phyloP scores from a whole-genome alignment of 2,329 filamentous ascomycete genomes.

The Tolypocladium sp. region DNA sequence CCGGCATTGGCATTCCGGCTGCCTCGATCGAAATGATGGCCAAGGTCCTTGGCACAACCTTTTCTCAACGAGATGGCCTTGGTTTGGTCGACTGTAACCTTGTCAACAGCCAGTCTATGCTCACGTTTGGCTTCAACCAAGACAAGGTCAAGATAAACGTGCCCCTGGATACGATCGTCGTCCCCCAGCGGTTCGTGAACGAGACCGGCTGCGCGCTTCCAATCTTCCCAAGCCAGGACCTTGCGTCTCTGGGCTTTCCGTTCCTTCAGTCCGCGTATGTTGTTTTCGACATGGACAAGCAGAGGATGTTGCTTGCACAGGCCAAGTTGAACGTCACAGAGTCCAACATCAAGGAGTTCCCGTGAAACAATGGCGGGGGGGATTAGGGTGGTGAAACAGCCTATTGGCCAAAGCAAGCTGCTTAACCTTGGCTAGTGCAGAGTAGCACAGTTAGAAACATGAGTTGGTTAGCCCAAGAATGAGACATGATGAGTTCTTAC shows the following conservation, averaged over 20 bases:
- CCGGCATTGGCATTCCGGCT: neutral
- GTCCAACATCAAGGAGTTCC: neutral
- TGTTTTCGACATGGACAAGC: neutral
- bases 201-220: neutral
- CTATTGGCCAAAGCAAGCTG: no score
- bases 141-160: constrained; percentile 1
- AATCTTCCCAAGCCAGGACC: neutral
- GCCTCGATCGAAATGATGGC: neutral
- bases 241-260: neutral
- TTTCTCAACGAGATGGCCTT: neutral
- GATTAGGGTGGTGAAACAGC: no score
- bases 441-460: no score
- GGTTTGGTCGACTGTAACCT: neutral
- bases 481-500: neutral
- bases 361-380: neutral
- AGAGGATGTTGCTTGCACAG: constrained; percentile 1
- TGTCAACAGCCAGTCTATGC: neutral
- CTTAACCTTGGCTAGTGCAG: no score
- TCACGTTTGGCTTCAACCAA: constrained; percentile 1
- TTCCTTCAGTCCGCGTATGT: constrained; percentile 1
- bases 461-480: neutral
- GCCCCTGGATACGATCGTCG: neutral
- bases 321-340: neutral
- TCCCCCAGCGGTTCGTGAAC: neutral
- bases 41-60: neutral